These are phyloP conservation scores for Liriodendron chinense DNA, from an alignment of 164 flowering plant species.

Conservation along the genomic window DNA sequence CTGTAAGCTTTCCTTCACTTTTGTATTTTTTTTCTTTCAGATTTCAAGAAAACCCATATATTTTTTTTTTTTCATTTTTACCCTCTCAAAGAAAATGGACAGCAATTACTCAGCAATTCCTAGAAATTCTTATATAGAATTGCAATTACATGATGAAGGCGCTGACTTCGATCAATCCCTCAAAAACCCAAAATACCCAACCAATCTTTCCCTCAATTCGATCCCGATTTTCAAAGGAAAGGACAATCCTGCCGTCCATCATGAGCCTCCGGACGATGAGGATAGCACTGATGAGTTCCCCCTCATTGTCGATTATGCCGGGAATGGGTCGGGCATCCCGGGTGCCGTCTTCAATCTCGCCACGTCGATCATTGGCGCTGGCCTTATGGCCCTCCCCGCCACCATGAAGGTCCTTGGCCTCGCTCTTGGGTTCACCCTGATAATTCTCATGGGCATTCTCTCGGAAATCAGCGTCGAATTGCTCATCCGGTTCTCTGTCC, in stretches of 20 bases:
- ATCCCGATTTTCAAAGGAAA: neutral
- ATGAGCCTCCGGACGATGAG: slow-evolving; percentile 2
- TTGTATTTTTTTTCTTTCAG: neutral
- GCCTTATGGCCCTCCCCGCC: slow-evolving; percentile 99
- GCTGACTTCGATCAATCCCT: neutral
- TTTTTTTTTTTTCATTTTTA: neutral
- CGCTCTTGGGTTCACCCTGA: slow-evolving; percentile 58
- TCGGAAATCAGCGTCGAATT: slow-evolving; percentile 86
- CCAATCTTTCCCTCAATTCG: neutral
- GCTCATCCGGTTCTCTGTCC: slow-evolving; percentile 63
- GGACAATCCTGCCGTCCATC: neutral
- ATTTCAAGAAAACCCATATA: no score
- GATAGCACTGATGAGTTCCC: slow-evolving; percentile 40
- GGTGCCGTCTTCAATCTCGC: slow-evolving; percentile 93
- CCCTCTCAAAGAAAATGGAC: slow-evolving; percentile 34
- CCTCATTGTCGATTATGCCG: slow-evolving; percentile 27
- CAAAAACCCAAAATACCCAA: slow-evolving; percentile 10
- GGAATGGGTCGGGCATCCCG: slow-evolving; percentile 50
- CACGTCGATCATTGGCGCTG: slow-evolving; percentile 91
- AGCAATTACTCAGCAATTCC: slow-evolving; percentile 56
- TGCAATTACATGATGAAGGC: slow-evolving; percentile 30
- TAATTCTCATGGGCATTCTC: slow-evolving; percentile 71
- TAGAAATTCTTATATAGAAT: slow-evolving; percentile 39
- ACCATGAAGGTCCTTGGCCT: slow-evolving; percentile 93
- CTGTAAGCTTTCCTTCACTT: neutral